Conservation (phyloP, 352 stramenopile genomes). For the Pythium aristosporum region DNA sequence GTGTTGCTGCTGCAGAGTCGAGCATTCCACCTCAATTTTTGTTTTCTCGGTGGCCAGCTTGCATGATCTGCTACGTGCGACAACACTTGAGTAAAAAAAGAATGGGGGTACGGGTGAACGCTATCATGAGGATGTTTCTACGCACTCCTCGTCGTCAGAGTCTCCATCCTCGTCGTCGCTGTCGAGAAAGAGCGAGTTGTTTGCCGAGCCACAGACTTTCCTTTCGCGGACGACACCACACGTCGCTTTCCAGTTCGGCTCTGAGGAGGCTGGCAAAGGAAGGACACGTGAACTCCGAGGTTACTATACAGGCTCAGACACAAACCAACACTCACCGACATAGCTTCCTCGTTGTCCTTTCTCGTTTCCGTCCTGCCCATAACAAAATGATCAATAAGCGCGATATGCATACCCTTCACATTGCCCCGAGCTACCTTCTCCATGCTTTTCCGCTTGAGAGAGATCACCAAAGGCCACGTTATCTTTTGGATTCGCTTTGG, state of each 20-base stretch:
- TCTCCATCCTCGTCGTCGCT: slow-evolving; percentile 13
- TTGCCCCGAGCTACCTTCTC: neutral
- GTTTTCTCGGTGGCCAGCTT: neutral
- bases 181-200: slow-evolving; percentile 4
- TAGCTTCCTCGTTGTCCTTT: neutral
- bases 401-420: neutral
- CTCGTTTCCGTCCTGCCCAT: neutral
- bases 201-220: neutral
- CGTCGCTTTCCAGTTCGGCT: neutral
- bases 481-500: neutral
- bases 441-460: neutral
- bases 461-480: neutral
- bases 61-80: no score
- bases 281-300: no score
- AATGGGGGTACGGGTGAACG: no score
- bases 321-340: neutral
- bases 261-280: no score
- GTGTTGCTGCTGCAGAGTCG: neutral
- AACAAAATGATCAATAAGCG: neutral
- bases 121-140: neutral
- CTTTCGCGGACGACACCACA: neutral
- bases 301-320: no score
- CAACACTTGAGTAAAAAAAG: neutral
- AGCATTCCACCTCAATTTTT: neutral
- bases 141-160: neutral